Conservation (phyloP, 805 yeast genomes). For the Starmera amethionina region DNA sequence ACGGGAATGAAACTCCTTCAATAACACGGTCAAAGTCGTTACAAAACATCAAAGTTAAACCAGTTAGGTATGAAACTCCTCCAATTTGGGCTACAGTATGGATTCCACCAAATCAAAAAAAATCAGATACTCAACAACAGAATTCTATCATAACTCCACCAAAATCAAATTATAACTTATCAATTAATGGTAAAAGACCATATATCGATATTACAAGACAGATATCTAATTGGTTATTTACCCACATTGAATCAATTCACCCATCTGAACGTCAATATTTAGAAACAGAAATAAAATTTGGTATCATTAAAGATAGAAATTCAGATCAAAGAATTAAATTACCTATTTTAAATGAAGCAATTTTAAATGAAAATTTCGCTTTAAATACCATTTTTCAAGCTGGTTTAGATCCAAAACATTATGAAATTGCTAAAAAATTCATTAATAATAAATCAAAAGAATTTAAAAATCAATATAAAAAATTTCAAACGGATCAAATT, state of each 20-base stretch:
- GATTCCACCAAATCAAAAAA: constrained; percentile 33
- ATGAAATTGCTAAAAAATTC: constrained; percentile 43
- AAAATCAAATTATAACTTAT: constrained; percentile 27
- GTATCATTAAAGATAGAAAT: constrained; percentile 55
- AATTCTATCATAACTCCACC: constrained; percentile 5
- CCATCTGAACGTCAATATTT: constrained; percentile 42
- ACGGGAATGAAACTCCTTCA: constrained; percentile 30
- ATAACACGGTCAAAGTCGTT: constrained; percentile 13
- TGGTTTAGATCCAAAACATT: constrained; percentile 56
- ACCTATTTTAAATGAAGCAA: constrained; percentile 61
- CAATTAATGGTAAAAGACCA: constrained; percentile 68
- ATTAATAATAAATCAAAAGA: constrained; percentile 43
- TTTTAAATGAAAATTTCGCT: constrained; percentile 40
- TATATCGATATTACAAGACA: constrained; percentile 74
- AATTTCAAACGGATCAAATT: constrained; percentile 49
- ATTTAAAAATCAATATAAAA: constrained; percentile 45
- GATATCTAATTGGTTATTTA: constrained; percentile 84
- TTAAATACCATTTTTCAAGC: constrained; percentile 50
- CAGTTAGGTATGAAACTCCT: constrained; percentile 49
- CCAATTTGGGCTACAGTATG: constrained; percentile 85
- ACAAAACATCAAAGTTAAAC: constrained; percentile 27
- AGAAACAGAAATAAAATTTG: constrained; percentile 70
- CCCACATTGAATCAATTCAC: constrained; percentile 59
- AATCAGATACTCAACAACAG: constrained; percentile 8
- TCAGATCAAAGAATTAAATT: constrained; percentile 53